Base-by-base conservation (phyloP, 2,329 filamentous ascomycete genomes). In the Dactylellina sp. region DNA sequence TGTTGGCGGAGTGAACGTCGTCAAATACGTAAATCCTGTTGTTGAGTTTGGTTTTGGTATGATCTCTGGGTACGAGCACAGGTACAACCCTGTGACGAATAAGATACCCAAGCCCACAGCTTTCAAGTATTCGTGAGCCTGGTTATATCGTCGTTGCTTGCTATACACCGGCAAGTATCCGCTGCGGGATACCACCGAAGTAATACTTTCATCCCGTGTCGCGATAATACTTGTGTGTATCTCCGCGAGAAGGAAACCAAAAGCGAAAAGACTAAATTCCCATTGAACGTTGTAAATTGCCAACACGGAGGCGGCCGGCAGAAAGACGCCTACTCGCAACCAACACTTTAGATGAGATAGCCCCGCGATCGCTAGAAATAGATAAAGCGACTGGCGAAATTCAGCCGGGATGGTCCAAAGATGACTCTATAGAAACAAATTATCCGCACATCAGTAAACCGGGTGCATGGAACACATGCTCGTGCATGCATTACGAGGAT, bases 351-450 rank as follows among this genome's bases (percentile, higher is more conserved):
- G 74, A 18, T 81, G 78, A 14, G 81, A 80, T 1, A 83, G 75
- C 11, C 76, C 76, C 32, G 80, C 78, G n/a, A 84, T 68, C 18
- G 82, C 76, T n/a, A 82, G 71, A 65, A 84, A 84, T 5, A 84
- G 76, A 20, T 83, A 76, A 80, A 84, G 81, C 7, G 83, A 84
- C 76, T 83, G 81, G 24, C 80, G 81, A 59, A 84, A 82, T 64
- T 85, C 83, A 63, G 84, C 81, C 0, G 84, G 82, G 16, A 85
- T 84, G 1, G 84, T 84, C 84, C 83, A 85, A 14, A 85, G 79
- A 60, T 84, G 83, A n/a, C 25, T 28, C 66, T 71, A 60, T 14
- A 46, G 32, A n/a, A 32, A 32, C 28, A 32, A 9, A 32, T 32
- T 4, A 32, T 32, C 28, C 28, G n/a, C 22, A 37, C 7, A 39